Percentiles rank a stretch among this genome's conserved stretches.
Evolutionary conservation across 2,329 filamentous ascomycete genomes (phyloP).

Genomic region (Beauveria caledonica): DNA sequence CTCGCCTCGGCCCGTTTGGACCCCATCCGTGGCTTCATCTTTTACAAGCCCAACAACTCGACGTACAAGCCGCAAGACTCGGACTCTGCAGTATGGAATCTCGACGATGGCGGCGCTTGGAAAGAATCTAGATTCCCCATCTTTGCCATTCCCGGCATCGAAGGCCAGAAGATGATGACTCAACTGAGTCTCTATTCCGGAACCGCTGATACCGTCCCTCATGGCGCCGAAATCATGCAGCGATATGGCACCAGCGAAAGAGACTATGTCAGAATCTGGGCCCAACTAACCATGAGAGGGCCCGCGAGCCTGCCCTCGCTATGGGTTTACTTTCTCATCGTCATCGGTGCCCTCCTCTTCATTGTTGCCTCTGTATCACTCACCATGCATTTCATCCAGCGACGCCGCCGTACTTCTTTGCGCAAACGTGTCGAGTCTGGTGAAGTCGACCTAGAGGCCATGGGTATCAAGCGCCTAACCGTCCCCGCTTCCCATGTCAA

Average conservation of each 20-base stretch:
- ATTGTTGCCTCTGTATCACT: constrained; percentile 61
- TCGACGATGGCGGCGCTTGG: constrained; percentile 66
- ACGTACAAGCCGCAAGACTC: constrained; percentile 56
- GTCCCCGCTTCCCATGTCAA: constrained; percentile 66
- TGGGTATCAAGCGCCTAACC: constrained; percentile 75
- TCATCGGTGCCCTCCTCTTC: constrained; percentile 61
- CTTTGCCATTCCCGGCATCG: constrained; percentile 66
- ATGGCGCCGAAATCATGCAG: constrained; percentile 46
- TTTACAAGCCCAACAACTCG: constrained; percentile 50
- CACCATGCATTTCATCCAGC: constrained; percentile 71
- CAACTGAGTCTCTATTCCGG: constrained; percentile 72
- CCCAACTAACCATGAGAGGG: constrained; percentile 40
- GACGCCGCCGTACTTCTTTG: constrained; percentile 58
- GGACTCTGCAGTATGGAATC: constrained; percentile 59
- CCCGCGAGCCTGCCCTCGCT: constrained; percentile 55
- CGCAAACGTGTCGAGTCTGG: constrained; percentile 64
- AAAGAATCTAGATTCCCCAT: constrained; percentile 68
- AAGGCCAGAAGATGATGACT: constrained; percentile 60
- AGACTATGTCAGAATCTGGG: constrained; percentile 55
- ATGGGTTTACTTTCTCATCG: constrained; percentile 70
- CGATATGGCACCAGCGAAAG: constrained; percentile 46
- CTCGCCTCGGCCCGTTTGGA: constrained; percentile 52
- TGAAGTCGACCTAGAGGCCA: constrained; percentile 76
- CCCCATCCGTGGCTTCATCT: constrained; percentile 54
- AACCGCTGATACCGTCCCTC: constrained; percentile 55